Percentiles rank a stretch among this genome's conserved stretches.
Evolutionary conservation across 1,284 basidiomycete species (phyloP).

Genomic region (Ustilago xerochloae): DNA sequence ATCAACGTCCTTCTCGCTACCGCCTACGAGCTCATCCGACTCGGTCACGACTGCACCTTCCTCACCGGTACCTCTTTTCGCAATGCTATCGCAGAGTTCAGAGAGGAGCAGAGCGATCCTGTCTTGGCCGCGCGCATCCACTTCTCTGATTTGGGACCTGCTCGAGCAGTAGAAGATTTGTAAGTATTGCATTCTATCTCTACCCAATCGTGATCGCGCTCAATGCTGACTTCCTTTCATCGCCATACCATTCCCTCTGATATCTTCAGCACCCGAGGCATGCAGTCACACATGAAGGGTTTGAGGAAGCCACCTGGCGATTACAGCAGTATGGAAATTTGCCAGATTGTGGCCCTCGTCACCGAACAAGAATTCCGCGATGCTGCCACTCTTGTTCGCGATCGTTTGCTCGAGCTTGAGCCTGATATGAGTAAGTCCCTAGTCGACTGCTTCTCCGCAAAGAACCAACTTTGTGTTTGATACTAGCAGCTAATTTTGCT

Average conservation of each 20-base stretch:
- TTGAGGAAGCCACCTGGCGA: slow-evolving; percentile 34
- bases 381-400: slow-evolving; percentile 34
- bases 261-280: slow-evolving; percentile 25
- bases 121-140: slow-evolving; percentile 19
- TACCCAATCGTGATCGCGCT: no score
- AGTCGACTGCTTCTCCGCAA: background rate
- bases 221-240: background rate
- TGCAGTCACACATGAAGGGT: slow-evolving; percentile 28
- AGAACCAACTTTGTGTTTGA: background rate
- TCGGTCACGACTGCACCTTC: slow-evolving; percentile 31
- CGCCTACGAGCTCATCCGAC: slow-evolving; percentile 29
- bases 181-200: background rate
- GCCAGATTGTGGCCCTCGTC: slow-evolving; percentile 25
- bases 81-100: slow-evolving; percentile 25
- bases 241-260: background rate
- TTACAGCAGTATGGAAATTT: slow-evolving; percentile 29
- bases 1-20: slow-evolving; percentile 49
- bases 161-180: slow-evolving; percentile 34
- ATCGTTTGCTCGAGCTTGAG: slow-evolving; percentile 35
- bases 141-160: slow-evolving; percentile 21
- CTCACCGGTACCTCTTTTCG: slow-evolving; percentile 36
- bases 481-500: background rate
- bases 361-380: slow-evolving; percentile 29
- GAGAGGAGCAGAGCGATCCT: slow-evolving; percentile 19
- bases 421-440: slow-evolving; percentile 50